Base-by-base conservation (phyloP, 331 rosid genomes). In the Arachis monticola region DNA sequence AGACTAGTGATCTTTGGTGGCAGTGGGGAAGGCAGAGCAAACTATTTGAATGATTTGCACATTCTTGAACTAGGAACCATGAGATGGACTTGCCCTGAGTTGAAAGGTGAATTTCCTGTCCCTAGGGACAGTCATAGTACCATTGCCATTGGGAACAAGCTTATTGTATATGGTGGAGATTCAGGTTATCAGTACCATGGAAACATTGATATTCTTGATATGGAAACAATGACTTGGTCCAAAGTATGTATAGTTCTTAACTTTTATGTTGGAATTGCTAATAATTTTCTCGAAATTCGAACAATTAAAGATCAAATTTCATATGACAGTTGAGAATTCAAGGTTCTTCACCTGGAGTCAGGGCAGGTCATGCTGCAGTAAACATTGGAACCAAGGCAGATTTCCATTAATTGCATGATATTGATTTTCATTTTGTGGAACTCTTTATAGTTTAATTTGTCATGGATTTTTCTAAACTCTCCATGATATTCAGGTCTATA, bases 341-440 rank as follows among this genome's bases (percentile, higher is more conserved):
- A 65, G 96, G 97, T 79, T 85, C 85, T 83, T 79, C 88, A 7
- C 97, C 97, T 1, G 90, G 89, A 17, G 89, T 81, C 22, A 80
- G 97, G 59, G 97, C 97, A 4, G 97, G 97, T 40, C 97, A 92
- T 75, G 90, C 97, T 6, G 86, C 92, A 65, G 93, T 89, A 17
- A 92, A 69, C 70, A 75, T 89, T 32, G 93, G 96, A 65, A 85
- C 89, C 2, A 89, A 85, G 96, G 97, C 79, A 80, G 40, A 87
- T 88, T 76, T 4, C 14, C 76, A 1, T 12, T 40, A 30, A 4
- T 35, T 35, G 30, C 30, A 1, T 27, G 30, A 27, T 27, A 1
- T 35, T 12, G 48, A 45, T 44, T 42, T 52, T 59, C 69, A 44
- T 38, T 17, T 8, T 62, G 47, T 48, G 10, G 14, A 60, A 4